A percentile compares a stretch with the other conserved stretches of the same genome.
Conservation (phyloP, 768 basidiomycete genomes). For the Cytidiella melzeri region DNA sequence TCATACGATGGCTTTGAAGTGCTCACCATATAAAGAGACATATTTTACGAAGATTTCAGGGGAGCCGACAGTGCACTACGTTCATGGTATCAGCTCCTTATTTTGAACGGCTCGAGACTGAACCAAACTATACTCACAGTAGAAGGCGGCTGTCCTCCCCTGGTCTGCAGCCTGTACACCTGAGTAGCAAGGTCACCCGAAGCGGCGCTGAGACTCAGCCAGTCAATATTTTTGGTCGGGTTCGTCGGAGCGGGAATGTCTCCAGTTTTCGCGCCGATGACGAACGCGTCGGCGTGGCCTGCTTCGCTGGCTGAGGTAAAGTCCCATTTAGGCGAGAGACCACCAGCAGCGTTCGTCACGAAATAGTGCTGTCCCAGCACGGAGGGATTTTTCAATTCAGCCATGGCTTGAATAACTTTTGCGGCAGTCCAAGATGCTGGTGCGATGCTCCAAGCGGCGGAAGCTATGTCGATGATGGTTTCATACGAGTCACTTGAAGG, state of each 20-base stretch:
- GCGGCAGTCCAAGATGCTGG: conserved; percentile 13
- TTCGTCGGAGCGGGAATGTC: conserved; percentile 38
- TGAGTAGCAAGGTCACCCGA: conserved; percentile 42
- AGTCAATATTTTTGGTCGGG: conserved; percentile 41
- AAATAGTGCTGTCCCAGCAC: conserved; percentile 54
- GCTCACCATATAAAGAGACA: conserved; percentile 46
- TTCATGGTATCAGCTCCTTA: neutral
- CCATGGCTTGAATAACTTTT: conserved; percentile 13
- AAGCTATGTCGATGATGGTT: conserved; percentile 28
- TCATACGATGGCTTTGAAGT: neutral
- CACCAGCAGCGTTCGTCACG: conserved; percentile 35
- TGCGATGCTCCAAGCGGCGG: conserved; percentile 23
- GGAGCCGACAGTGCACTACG: conserved; percentile 30
- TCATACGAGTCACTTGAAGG: conserved; percentile 25
- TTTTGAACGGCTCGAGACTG: too few relatives aligned
- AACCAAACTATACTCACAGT: conserved; percentile 28
- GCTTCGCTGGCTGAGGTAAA: conserved; percentile 37
- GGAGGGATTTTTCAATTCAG: conserved; percentile 8
- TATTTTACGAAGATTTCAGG: conserved; percentile 43
- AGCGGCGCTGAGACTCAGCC: conserved; percentile 41
- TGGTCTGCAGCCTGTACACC: conserved; percentile 48
- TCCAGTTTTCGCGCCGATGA: conserved; percentile 38
- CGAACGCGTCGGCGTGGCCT: conserved; percentile 40
- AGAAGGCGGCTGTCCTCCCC: conserved; percentile 48
- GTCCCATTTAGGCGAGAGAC: conserved; percentile 48